Base-by-base conservation (phyloP, 139 green algal genomes). In the Coccomyxa sp. region DNA sequence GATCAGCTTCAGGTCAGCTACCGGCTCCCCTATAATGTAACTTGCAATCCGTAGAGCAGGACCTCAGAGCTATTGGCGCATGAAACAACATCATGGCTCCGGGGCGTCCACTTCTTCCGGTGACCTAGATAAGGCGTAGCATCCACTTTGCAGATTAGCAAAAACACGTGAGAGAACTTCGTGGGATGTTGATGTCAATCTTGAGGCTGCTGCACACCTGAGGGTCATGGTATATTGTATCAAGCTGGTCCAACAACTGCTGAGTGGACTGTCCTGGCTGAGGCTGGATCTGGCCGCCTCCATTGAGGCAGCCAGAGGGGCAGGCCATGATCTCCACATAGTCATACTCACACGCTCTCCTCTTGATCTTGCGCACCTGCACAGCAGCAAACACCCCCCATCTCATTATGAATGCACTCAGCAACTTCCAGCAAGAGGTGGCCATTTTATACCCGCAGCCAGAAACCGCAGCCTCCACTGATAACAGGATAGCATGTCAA, bases 241-340 rank as follows among this genome's bases (percentile, higher is more conserved):
- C 91, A 21, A 96, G 74, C 28, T 84, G 30, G 38, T 92, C 84
- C 1, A 96, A 79, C 30, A 92, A 82, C 85, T 97, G 82, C 58
- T 90, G 82, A 0, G 83, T 23, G 0, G 60, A 94, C 89, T 89
- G 82, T 7, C 90, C 13, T 23, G 51, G 51, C 13, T 45, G 17
- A 0, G 76, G 14, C 32, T 93, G 83, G 30, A 95, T 67, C 88
- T 99, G 96, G 0, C 96, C 96, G 11, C 96, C 96, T 0, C 96
- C 96, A 77, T 99, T 99, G 23, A 99, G 82, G 88, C 96, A 99
- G 28, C 94, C 85, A 14, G 85, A 89, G 0, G 97, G 97, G 87
- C 97, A 99, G 11, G 97, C 97, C 97, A 99, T 99, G 30, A 99
- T 91, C 82, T 99, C 97, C 10, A 99, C 92, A 79, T 96, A 99